Base-by-base conservation (phyloP, 2,329 filamentous ascomycete genomes). In the Ophiostoma ulmi region DNA sequence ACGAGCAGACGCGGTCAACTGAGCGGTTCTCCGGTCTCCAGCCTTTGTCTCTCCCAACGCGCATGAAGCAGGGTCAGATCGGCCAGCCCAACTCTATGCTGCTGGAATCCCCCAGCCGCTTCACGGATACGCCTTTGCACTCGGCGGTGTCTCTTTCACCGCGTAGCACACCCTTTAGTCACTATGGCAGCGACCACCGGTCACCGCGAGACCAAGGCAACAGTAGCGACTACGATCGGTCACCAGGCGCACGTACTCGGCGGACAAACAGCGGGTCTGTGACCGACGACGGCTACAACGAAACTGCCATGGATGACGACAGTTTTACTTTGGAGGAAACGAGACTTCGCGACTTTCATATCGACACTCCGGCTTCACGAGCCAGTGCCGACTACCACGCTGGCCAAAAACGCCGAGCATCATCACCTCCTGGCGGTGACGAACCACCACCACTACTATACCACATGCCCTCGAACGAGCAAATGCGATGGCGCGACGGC, bases 391-490 rank as follows among this genome's bases (percentile, higher is more conserved):
- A 78, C 72, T 79, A 83, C 61, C 77, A 81, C 2, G 76, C 78
- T 10, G 84, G 85, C 7, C 83, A 83, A 72, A 88, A 88, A 78
- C 82, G 86, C 66, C 81, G 86, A 55, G 86, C 86, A 1, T 85
- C 84, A 0, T 87, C 85, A 36, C 85, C 86, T 0, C 83, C 82
- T 0, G 79, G 84, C 13, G 35, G 63, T 10, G 84, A 86, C 38
- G 84, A 86, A 31, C 76, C 80, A 7, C 73, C 75, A 17, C 71
- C 75, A 14, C 69, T 73, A 11, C 67, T 73, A 11, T 79, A 80
- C 70, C 78, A 76, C 20, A 76, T 81, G 39, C 72, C 79, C 39
- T 80, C 81, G 38, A 79, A 78, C 66, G 85, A 86, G 48, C 75
- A 81, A 71, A 74, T 82, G 61, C 82, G 84, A 71, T 83, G 85